Evolutionary conservation across 306 rosid species (phyloP), one percentile per base, ranked within the genome.

Genomic region (Corylus americana): DNA sequence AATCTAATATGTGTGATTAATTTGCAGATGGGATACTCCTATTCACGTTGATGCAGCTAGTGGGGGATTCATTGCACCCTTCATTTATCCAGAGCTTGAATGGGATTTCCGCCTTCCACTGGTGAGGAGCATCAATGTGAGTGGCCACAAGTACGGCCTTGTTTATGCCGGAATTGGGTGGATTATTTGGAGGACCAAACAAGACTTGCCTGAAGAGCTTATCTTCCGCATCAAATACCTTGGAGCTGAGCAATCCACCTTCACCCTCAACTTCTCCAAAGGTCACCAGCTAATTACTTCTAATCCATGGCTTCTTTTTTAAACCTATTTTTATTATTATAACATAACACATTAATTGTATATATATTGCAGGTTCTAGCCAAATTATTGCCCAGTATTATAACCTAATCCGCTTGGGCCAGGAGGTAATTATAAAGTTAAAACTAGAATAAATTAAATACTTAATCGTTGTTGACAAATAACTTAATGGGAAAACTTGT

Each of bases 21-120:
- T 55, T 4, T 3, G 57, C 9, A 91, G 97, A 63, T 91, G 96
- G 97, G 92, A 92, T 14, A 89, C 94, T 0, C 89, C 94, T 1
- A 93, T 93, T 81, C 97, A 93, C 29, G 97, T 93, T 0, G 97
- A 93, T 45, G 97, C 96, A 0, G 97, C 97, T 0, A 93, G 94
- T 77, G 96, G 97, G 45, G 97, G 97, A 1, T 93, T 93, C 77
- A 50, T 93, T 37, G 97, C 97, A 0, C 97, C 97, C 2, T 93
- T 93, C 71, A 77, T 91, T 44, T 91, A 93, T 18, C 94, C 93
- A 62, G 93, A 93, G 35, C 84, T 93, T 0, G 96, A 91, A 73
- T 93, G 97, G 97, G 97, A 93, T 72, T 93, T 93, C 85, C 77
- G 92, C 13, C 93, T 93, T 61, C 92, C 92, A 17, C 59, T 91